These are phyloP conservation scores for Hyaloperonospora arabidopsidis DNA, from an alignment of 352 stramenopile species.

Conservation along the genomic window DNA sequence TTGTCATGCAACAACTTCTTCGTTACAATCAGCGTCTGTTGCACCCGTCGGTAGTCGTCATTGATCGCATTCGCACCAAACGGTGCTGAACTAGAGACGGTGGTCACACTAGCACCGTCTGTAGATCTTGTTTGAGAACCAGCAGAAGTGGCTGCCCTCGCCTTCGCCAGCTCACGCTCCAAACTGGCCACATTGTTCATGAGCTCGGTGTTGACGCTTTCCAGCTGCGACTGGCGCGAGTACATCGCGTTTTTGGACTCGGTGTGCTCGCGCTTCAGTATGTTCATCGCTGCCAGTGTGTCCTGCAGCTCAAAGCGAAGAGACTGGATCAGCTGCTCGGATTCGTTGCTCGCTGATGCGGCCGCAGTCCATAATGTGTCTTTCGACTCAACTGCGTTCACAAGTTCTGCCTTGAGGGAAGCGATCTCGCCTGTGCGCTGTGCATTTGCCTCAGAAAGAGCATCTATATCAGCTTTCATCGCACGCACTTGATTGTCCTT, in stretches of 20 bases:
- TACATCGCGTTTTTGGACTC: slow-evolving; percentile 67
- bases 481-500: slow-evolving; percentile 59
- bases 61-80: slow-evolving; percentile 25
- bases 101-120: slow-evolving; percentile 1
- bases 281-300: slow-evolving; percentile 43
- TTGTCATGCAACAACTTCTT: slow-evolving; percentile 79
- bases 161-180: slow-evolving; percentile 47
- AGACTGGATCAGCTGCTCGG: slow-evolving; percentile 50
- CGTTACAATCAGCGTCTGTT: slow-evolving; percentile 54
- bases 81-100: slow-evolving; percentile 1
- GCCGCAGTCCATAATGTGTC: slow-evolving; percentile 62
- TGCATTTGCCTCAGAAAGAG: slow-evolving; percentile 29
- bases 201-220: slow-evolving; percentile 68
- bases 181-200: slow-evolving; percentile 55
- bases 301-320: slow-evolving; percentile 62
- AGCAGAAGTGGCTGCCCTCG: slow-evolving; percentile 23
- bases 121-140: slow-evolving; percentile 6
- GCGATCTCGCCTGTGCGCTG: slow-evolving; percentile 35
- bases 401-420: slow-evolving; percentile 40
- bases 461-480: slow-evolving; percentile 35
- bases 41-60: slow-evolving; percentile 52
- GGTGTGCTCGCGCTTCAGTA: slow-evolving; percentile 55
- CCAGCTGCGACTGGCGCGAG: slow-evolving; percentile 59
- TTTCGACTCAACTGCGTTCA: slow-evolving; percentile 48
- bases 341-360: slow-evolving; percentile 59